A percentile compares a stretch with the other conserved stretches of the same genome.
Evolutionary conservation across 208 protist species (phyloP).

Genomic region (Novymonas esmeraldas): DNA sequence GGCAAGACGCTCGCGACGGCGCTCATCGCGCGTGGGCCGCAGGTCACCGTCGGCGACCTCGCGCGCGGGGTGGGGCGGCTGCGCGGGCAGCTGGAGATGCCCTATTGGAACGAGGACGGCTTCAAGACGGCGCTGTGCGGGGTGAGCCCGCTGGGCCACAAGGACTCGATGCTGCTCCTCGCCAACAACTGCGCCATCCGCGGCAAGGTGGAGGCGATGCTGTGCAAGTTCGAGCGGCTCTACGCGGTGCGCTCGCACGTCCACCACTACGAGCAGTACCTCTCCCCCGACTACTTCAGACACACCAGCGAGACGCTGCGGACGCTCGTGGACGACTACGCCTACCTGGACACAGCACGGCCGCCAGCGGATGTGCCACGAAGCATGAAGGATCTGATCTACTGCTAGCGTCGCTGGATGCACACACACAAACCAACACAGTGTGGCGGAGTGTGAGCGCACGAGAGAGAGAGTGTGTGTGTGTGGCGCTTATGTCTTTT

Average conservation of each 20-base stretch:
- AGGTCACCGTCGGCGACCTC: constrained; percentile 94
- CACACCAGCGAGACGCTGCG: constrained; percentile 68
- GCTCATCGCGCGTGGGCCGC: constrained; percentile 90
- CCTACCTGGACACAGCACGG: constrained; percentile 70
- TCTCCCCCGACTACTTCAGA: constrained; percentile 84
- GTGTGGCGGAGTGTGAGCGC: too few species aligned
- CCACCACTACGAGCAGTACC: constrained; percentile 94
- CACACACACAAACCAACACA: too few species aligned
- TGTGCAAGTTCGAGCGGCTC: constrained; percentile 90
- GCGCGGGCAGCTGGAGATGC: constrained; percentile 75
- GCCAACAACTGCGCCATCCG: constrained; percentile 93
- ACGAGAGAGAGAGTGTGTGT: too few species aligned
- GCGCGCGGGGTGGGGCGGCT: constrained; percentile 90
- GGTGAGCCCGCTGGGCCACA: constrained; percentile 90
- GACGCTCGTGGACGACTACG: constrained; percentile 87
- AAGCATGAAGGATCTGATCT: constrained; percentile 86
- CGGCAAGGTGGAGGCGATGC: constrained; percentile 72
- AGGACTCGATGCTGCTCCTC: constrained; percentile 92
- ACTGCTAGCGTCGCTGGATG: constrained; percentile 43
- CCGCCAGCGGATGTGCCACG: constrained; percentile 49
- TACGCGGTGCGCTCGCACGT: constrained; percentile 92
- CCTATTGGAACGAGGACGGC: constrained; percentile 96
- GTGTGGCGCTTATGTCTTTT: too few species aligned
- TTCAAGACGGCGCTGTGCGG: constrained; percentile 97
- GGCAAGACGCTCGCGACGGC: constrained; percentile 84